Evolutionary conservation across 768 basidiomycete species (phyloP).

Genomic region (Mycena sanguinolenta): DNA sequence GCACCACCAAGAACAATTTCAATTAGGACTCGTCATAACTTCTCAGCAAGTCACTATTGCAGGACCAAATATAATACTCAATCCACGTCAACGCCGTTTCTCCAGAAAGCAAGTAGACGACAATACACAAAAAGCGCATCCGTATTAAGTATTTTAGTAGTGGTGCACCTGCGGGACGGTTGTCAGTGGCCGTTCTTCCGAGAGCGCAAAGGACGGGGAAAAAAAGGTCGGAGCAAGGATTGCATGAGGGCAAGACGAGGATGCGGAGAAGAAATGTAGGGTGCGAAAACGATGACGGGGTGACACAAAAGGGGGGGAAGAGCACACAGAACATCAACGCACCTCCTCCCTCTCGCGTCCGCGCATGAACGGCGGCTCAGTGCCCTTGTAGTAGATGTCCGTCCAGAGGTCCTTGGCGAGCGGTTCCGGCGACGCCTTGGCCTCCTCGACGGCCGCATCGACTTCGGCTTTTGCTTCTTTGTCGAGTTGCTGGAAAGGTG

Average conservation of each 20-base stretch:
- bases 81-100: too few species aligned
- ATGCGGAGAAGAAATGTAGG: too few species aligned
- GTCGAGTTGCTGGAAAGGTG: constrained; percentile 73
- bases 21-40: too few species aligned
- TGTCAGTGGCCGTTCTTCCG: not conserved
- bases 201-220: too few species aligned
- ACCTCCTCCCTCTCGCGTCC: constrained; percentile 94
- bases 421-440: constrained; percentile 88
- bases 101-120: constrained; percentile 7
- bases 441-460: constrained; percentile 92
- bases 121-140: constrained; percentile 22
- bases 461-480: constrained; percentile 91
- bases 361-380: constrained; percentile 88
- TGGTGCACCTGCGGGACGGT: constrained; percentile 33
- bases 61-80: too few species aligned
- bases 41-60: too few species aligned
- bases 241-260: too few species aligned
- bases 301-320: too few species aligned
- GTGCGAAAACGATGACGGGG: too few species aligned
- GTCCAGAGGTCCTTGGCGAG: constrained; percentile 80
- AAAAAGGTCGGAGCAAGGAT: too few species aligned
- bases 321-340: too few species aligned
- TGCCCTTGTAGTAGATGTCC: constrained; percentile 90
- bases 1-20: too few species aligned
- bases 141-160: constrained; percentile 33